Conservation (phyloP, 2,329 filamentous ascomycete species). For the Beauveria australis region DNA sequence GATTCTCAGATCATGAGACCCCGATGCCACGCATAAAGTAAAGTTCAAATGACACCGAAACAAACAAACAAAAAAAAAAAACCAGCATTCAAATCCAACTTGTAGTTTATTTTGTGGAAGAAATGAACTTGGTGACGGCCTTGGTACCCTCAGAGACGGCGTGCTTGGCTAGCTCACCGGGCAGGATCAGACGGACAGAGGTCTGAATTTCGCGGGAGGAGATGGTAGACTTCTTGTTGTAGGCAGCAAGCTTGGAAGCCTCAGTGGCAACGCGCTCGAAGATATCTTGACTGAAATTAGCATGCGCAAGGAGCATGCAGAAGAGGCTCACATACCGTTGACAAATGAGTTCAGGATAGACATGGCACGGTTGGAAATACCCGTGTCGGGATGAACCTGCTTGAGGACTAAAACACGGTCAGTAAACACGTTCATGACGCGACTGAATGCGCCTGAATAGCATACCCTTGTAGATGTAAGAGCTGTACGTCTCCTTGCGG, state of each 20-base stretch:
- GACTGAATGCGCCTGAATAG: constrained; percentile 6
- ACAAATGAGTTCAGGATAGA: constrained; percentile 99
- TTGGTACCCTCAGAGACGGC: constrained; percentile 99
- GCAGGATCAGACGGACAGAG: constrained; percentile 94
- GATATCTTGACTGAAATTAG: constrained; percentile 56
- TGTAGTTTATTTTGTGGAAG: constrained; percentile 85
- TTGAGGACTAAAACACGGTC: constrained; percentile 67
- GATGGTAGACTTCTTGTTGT: constrained; percentile 99
- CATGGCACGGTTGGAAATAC: constrained; percentile 99
- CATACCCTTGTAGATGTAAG: constrained; percentile 99
- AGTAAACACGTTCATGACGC: constrained; percentile 1
- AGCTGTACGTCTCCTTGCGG: constrained; percentile 99
- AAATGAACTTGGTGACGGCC: constrained; percentile 99
- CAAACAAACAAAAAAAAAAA: constrained; percentile 42
- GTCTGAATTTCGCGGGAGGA: constrained; percentile 99
- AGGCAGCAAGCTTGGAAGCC: constrained; percentile 96
- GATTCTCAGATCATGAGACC: constrained; percentile 50
- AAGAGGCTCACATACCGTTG: constrained; percentile 60
- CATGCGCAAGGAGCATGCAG: not conserved
- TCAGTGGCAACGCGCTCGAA: constrained; percentile 99
- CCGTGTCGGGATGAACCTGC: constrained; percentile 99
- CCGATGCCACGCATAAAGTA: constrained; percentile 45
- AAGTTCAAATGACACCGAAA: constrained; percentile 39
- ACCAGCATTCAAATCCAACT: constrained; percentile 36
- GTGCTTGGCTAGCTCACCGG: constrained; percentile 98